A percentile compares a stretch with the other conserved stretches of the same genome.
These are phyloP conservation scores for Sporothrix curviconia DNA, from an alignment of 2,329 filamentous ascomycete species.

Conservation along the genomic window DNA sequence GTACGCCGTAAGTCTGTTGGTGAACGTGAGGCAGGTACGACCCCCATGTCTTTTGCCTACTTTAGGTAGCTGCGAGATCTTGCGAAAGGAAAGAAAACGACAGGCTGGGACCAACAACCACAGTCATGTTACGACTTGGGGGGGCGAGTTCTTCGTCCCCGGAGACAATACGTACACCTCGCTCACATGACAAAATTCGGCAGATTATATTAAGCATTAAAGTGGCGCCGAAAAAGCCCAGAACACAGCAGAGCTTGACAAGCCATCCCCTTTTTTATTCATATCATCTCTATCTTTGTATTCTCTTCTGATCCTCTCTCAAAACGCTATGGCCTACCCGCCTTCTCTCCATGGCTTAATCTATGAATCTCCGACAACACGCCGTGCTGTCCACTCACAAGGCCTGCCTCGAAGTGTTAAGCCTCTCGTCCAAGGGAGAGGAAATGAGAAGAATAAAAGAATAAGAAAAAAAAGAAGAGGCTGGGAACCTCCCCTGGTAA, in stretches of 20 bases:
- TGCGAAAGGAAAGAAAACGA: no score
- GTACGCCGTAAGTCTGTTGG: no score
- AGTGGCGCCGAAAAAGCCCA: background rate
- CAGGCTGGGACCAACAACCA: background rate
- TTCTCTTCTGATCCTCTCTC: background rate
- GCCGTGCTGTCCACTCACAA: constrained; percentile 8
- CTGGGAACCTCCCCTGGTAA: background rate
- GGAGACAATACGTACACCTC: background rate
- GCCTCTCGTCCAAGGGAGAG: background rate
- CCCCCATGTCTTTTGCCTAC: background rate
- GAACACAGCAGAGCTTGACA: background rate
- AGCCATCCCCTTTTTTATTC: no score
- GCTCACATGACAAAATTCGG: background rate
- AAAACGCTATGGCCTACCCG: no score
- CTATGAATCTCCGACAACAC: constrained; percentile 7
- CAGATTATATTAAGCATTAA: background rate
- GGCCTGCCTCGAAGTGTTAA: background rate
- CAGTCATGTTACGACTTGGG: no score
- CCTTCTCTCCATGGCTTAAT: background rate
- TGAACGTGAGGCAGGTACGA: background rate
- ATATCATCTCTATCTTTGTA: background rate
- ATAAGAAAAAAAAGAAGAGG: background rate
- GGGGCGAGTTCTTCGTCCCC: background rate
- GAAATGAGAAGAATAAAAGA: no score
- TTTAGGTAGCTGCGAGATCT: background rate